Evolutionary conservation across 176 grass and related monocot genomes (phyloP).

Genomic region (Carex kokanica): DNA sequence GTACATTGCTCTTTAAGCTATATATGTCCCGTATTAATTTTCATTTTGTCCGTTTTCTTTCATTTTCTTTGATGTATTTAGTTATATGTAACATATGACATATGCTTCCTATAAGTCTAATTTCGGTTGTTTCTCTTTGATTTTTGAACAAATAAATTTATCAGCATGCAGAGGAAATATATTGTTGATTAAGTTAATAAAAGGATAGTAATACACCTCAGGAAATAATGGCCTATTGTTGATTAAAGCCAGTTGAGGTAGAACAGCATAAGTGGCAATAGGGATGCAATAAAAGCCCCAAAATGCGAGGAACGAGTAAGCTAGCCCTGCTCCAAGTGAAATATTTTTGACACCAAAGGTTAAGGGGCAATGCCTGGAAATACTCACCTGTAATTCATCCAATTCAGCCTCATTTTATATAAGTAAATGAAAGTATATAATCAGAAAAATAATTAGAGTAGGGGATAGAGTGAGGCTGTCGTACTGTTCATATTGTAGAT

Average conservation of each 20-base stretch:
- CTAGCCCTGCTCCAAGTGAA: conserved; percentile 11
- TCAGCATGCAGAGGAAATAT: too few species aligned
- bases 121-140: too few species aligned
- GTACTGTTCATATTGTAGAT: too few species aligned
- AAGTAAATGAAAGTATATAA: not conserved
- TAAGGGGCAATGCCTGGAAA: conserved; percentile 29
- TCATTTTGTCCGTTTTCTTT: too few species aligned
- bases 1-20: not conserved
- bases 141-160: too few species aligned
- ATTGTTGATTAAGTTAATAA: not conserved
- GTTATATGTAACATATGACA: too few species aligned
- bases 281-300: conserved; percentile 34
- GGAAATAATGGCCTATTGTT: conserved; percentile 31
- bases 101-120: too few species aligned
- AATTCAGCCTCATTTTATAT: not conserved
- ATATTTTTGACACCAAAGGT: conserved; percentile 29
- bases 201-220: conserved; percentile 24
- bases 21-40: not conserved
- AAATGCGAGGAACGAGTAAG: conserved; percentile 15
- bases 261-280: conserved; percentile 27
- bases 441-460: not conserved
- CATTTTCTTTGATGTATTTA: too few species aligned
- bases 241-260: conserved; percentile 40
- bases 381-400: conserved; percentile 25
- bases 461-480: too few species aligned